Evolutionary conservation across 441 rosid genomes (phyloP).

Genomic region (Monsonia emarginata): DNA sequence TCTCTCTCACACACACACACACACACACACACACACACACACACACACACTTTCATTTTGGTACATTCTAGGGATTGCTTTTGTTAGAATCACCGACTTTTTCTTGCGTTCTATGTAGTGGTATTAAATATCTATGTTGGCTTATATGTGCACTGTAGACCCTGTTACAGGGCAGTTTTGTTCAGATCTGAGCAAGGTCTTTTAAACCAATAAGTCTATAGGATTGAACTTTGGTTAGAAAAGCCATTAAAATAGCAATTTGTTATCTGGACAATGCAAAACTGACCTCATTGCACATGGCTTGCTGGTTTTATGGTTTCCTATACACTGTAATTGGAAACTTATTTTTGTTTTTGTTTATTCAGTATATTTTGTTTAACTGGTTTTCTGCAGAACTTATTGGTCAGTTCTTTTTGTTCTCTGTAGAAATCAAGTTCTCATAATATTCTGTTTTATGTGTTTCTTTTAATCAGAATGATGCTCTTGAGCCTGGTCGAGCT

Average conservation of each 20-base stretch:
- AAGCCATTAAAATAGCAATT: background rate
- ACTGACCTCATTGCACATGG: background rate
- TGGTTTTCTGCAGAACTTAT: background rate
- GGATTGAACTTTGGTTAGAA: background rate
- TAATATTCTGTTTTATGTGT: constrained; percentile 19
- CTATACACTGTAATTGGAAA: background rate
- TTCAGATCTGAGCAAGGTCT: background rate
- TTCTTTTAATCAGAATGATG: constrained; percentile 41
- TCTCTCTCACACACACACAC: background rate
- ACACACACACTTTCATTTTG: background rate
- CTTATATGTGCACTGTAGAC: background rate
- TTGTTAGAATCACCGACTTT: background rate
- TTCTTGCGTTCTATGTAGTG: background rate
- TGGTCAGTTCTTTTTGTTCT: background rate
- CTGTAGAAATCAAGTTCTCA: constrained; percentile 14
- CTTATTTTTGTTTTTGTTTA: background rate
- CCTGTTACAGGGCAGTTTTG: background rate
- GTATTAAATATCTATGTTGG: background rate
- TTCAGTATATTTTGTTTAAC: constrained; percentile 2
- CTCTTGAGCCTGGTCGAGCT: constrained; percentile 74
- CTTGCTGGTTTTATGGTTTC: background rate
- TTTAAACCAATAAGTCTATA: background rate
- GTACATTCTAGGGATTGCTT: background rate
- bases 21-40: background rate
- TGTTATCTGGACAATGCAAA: background rate